phyloP scores from a whole-genome alignment of 2,329 filamentous ascomycete species.

The Colletotrichum ledebouriae region DNA sequence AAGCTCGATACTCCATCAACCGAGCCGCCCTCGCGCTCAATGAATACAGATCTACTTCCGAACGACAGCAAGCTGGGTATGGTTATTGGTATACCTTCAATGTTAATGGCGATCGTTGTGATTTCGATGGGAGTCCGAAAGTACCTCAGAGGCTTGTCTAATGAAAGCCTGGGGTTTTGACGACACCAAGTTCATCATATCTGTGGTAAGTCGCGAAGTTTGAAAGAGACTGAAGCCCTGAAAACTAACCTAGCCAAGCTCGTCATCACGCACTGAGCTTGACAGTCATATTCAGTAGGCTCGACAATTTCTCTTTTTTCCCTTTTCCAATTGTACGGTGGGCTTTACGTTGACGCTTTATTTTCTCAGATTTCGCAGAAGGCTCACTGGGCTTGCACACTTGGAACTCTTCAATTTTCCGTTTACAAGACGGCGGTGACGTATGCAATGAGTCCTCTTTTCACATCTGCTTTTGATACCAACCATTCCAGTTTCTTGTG shows the following conservation, averaged over 20 bases:
- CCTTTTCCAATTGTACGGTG: too few relatives aligned
- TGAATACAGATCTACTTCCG: not conserved
- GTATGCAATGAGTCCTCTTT: constrained; percentile 16
- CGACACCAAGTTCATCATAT: constrained; percentile 37
- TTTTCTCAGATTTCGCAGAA: not conserved
- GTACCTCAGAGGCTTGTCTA: constrained; percentile 45
- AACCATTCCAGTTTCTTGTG: not conserved
- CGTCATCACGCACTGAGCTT: not conserved
- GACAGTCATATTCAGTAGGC: not conserved
- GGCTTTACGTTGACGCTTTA: not conserved
- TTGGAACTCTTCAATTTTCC: not conserved
- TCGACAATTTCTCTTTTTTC: too few relatives aligned
- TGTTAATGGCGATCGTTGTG: not conserved
- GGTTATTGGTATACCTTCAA: not conserved
- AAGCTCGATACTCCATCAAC: accelerated
- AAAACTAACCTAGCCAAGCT: not conserved
- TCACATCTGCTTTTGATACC: not conserved
- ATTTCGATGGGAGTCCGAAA: constrained; percentile 18
- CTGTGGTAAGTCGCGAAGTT: not conserved
- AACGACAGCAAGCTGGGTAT: not conserved
- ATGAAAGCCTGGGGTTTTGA: constrained; percentile 46
- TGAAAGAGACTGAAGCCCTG: not conserved
- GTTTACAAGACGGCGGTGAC: not conserved
- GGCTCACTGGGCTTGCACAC: not conserved
- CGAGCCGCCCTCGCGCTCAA: not conserved